Conservation (phyloP, 768 basidiomycete species). For the Pulveroboletus sp. region DNA sequence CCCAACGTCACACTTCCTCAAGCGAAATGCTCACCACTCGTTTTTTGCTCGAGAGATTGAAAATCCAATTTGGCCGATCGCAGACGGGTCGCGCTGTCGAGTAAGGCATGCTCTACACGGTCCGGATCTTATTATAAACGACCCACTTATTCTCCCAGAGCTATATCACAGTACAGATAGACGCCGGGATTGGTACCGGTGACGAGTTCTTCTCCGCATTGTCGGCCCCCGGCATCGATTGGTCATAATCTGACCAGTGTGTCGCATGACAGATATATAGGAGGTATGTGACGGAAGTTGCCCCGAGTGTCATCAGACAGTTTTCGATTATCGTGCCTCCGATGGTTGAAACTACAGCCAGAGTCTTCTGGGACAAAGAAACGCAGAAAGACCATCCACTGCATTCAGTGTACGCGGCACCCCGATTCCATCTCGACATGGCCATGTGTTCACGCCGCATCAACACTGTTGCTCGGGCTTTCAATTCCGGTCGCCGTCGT, state of each 20-base stretch:
- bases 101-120: not conserved
- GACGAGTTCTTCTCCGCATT: not conserved
- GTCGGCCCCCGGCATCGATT: not conserved
- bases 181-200: not conserved
- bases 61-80: not conserved
- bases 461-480: not conserved
- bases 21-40: not conserved
- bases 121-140: conserved; percentile 1
- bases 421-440: not conserved
- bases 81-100: not conserved
- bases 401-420: too few relatives aligned
- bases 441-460: not conserved
- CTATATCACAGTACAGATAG: not conserved
- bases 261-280: not conserved
- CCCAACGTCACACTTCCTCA: not conserved
- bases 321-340: not conserved
- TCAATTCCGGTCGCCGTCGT: not conserved
- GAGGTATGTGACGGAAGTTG: not conserved
- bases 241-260: not conserved
- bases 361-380: not conserved
- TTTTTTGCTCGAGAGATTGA: not conserved
- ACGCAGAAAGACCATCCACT: not conserved
- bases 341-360: not conserved
- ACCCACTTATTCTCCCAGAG: conserved; percentile 1
- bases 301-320: not conserved